Evolutionary conservation across 2,329 filamentous ascomycete genomes (phyloP).

Genomic region (Clarireedia monteithiana): DNA sequence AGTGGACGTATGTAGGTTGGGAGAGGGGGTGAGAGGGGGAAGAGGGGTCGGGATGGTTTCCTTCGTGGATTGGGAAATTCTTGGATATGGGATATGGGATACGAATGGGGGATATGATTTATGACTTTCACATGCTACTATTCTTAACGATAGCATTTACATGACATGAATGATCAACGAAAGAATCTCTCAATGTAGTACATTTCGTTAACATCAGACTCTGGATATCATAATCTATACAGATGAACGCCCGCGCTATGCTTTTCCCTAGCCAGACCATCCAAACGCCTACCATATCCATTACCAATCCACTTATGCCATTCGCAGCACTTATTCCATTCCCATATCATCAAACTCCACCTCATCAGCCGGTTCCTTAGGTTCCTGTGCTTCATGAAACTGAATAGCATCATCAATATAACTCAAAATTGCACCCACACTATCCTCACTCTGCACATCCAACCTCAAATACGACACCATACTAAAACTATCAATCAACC

Average conservation of each 20-base stretch:
- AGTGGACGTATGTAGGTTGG: not conserved
- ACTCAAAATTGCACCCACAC: constrained; percentile 74
- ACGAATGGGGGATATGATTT: not conserved
- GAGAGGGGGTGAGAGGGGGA: not conserved
- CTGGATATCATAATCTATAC: not conserved
- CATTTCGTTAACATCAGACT: not conserved
- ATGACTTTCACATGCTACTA: not conserved
- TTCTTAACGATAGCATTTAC: not conserved
- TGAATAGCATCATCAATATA: constrained; percentile 94
- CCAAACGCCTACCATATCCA: constrained; percentile 3
- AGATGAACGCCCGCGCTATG: constrained; percentile 17
- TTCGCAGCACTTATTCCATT: constrained; percentile 21
- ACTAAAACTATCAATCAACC: constrained; percentile 92
- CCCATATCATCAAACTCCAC: constrained; percentile 40
- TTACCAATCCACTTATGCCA: not conserved
- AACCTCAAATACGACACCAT: constrained; percentile 94
- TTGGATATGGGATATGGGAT: not conserved
- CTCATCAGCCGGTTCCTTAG: constrained; percentile 67
- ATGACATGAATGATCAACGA: not conserved
- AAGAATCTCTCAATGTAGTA: not conserved
- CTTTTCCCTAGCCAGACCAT: constrained; percentile 4
- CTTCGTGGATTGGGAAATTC: too few species aligned
- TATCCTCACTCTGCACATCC: constrained; percentile 86
- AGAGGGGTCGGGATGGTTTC: not conserved
- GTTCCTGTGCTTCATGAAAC: constrained; percentile 88